These are phyloP conservation scores for Nakazawaea ernobii DNA, from an alignment of 805 yeast species.

Conservation along the genomic window DNA sequence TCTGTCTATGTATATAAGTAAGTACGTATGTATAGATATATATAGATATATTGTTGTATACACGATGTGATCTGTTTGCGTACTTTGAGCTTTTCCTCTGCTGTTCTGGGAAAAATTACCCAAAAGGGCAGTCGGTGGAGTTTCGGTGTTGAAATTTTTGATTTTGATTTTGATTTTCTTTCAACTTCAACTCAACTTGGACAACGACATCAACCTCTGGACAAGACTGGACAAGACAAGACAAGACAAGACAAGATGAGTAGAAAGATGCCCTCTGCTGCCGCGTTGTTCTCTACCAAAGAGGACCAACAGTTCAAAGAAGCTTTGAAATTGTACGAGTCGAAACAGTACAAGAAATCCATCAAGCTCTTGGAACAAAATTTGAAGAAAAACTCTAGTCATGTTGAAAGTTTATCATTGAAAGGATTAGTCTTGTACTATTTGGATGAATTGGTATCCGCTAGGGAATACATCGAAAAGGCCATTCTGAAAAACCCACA, in stretches of 20 bases:
- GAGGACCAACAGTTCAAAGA: conserved; percentile 75
- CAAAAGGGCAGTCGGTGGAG: background rate
- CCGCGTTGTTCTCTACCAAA: conserved; percentile 30
- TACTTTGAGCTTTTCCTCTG: too few relatives aligned
- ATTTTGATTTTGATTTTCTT: too few relatives aligned
- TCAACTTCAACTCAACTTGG: too few relatives aligned
- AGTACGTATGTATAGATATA: too few relatives aligned
- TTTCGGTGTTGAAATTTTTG: too few relatives aligned
- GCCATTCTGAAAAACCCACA: conserved; percentile 45
- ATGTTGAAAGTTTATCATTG: conserved; percentile 77
- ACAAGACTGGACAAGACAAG: background rate
- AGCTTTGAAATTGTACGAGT: conserved; percentile 78
- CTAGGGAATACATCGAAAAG: conserved; percentile 51
- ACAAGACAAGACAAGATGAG: background rate
- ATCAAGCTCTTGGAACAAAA: conserved; percentile 69
- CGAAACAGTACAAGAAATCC: conserved; percentile 82
- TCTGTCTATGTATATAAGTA: too few relatives aligned
- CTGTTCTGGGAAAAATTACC: too few relatives aligned
- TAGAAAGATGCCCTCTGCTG: conserved; percentile 2
- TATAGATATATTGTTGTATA: too few relatives aligned
- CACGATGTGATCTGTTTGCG: too few relatives aligned
- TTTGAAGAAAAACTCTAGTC: conserved; percentile 67
- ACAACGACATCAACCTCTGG: background rate
- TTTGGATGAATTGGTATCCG: conserved; percentile 56
- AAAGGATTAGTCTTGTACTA: conserved; percentile 70